These are phyloP conservation scores for Polyporus tsugae DNA, from an alignment of 1,284 basidiomycete genomes.

Conservation along the genomic window DNA sequence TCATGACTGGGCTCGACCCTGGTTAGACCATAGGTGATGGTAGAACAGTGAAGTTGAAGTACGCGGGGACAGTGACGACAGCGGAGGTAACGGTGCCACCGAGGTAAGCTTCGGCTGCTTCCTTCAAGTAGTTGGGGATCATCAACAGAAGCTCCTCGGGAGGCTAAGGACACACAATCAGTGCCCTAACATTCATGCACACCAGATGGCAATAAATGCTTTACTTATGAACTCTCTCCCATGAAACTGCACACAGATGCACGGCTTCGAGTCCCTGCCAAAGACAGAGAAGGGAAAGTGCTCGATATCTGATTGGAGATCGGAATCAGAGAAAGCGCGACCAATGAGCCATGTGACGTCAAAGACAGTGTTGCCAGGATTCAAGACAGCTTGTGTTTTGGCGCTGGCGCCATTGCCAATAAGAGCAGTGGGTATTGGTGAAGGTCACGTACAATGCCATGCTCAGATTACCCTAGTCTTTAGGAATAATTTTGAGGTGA, in stretches of 20 bases:
- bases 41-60: slow-evolving; percentile 99
- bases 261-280: slow-evolving; percentile 87
- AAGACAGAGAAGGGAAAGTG: slow-evolving; percentile 90
- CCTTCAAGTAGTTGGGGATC: slow-evolving; percentile 98
- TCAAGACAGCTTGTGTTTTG: background rate
- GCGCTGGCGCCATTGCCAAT: background rate
- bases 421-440: background rate
- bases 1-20: slow-evolving; percentile 83
- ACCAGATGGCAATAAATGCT: background rate
- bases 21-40: slow-evolving; percentile 95
- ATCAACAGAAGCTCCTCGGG: slow-evolving; percentile 98
- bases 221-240: slow-evolving; percentile 91
- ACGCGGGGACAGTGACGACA: slow-evolving; percentile 94
- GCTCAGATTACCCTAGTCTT: background rate
- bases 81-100: slow-evolving; percentile 87
- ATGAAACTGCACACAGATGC: slow-evolving; percentile 89
- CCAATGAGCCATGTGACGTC: background rate
- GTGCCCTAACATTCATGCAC: background rate
- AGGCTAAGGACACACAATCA: slow-evolving; percentile 55
- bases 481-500: background rate
- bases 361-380: background rate
- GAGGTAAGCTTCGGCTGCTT: slow-evolving; percentile 97
- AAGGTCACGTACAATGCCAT: background rate
- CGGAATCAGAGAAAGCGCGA: background rate
- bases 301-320: background rate